Percentiles rank a stretch among this genome's conserved stretches.
These are phyloP conservation scores for Cutaneotrichosporon arboriforme DNA, from an alignment of 1,284 basidiomycete genomes.

Conservation along the genomic window DNA sequence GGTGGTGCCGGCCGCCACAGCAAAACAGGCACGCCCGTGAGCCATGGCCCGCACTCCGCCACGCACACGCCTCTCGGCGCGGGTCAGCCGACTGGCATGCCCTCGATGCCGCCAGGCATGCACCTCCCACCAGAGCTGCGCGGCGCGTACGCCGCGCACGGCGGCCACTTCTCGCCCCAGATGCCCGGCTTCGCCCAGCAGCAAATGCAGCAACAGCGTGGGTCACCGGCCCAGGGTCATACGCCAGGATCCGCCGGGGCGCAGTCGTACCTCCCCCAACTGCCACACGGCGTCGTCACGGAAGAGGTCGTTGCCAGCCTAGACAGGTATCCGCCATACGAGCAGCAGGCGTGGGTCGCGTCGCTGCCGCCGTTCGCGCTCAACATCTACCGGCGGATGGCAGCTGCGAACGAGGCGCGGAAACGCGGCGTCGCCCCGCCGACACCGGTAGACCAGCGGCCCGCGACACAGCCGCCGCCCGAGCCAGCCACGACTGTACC, in stretches of 20 bases:
- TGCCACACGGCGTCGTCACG: slow-evolving; percentile 40
- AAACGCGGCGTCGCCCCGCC: slow-evolving; percentile 21
- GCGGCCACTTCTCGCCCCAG: too few relatives aligned
- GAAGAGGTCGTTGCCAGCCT: slow-evolving; percentile 42
- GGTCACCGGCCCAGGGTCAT: neutral
- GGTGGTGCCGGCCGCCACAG: neutral
- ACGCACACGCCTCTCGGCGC: neutral
- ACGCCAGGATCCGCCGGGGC: neutral
- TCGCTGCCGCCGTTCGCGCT: slow-evolving; percentile 30
- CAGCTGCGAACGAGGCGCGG: slow-evolving; percentile 29
- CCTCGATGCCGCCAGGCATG: slow-evolving; percentile 1
- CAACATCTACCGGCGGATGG: slow-evolving; percentile 33
- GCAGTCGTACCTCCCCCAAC: slow-evolving; percentile 31
- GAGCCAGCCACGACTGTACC: neutral
- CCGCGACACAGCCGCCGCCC: neutral
- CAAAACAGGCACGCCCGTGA: neutral
- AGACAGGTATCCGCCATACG: slow-evolving; percentile 35
- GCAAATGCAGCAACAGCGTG: slow-evolving; percentile 3
- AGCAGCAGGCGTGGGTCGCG: slow-evolving; percentile 39
- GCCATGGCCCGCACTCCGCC: slow-evolving; percentile 4
- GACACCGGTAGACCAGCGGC: neutral
- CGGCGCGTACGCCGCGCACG: neutral
- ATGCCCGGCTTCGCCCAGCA: neutral
- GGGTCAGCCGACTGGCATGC: neutral
- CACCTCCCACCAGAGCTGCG: slow-evolving; percentile 7